Evolutionary conservation across 148 eudicot genomes (phyloP).

Genomic region (Silene latifolia): DNA sequence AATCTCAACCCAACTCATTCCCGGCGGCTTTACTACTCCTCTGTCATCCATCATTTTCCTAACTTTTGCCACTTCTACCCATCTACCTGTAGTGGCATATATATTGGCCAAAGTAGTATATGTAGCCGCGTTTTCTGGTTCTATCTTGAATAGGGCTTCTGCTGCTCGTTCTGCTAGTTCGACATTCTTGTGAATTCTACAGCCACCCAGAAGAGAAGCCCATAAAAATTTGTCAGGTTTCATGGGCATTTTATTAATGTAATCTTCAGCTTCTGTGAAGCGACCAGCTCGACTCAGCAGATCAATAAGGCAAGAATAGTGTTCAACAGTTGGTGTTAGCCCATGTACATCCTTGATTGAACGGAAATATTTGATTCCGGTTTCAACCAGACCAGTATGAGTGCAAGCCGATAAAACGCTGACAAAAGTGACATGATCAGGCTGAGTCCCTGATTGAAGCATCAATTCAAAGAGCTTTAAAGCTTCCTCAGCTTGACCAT

Average conservation of each 20-base stretch:
- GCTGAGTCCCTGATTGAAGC: constrained; percentile 33
- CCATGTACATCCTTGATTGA: constrained; percentile 38
- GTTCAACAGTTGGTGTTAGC: constrained; percentile 32
- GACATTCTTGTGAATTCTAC: constrained; percentile 45
- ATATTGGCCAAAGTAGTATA: constrained; percentile 43
- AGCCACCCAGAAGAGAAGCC: constrained; percentile 50
- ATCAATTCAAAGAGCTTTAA: constrained; percentile 32
- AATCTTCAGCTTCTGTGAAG: constrained; percentile 41
- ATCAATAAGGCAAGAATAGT: constrained; percentile 44
- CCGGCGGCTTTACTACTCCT: constrained; percentile 50
- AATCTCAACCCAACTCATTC: constrained; percentile 53
- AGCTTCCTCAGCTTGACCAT: constrained; percentile 36
- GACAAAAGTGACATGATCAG: constrained; percentile 45
- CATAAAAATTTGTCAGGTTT: constrained; percentile 42
- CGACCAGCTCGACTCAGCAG: constrained; percentile 43
- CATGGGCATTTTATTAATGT: constrained; percentile 45
- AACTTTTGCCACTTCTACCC: constrained; percentile 36
- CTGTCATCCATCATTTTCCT: constrained; percentile 43
- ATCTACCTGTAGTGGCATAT: constrained; percentile 37
- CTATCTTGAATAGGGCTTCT: constrained; percentile 34
- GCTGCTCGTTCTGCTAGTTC: constrained; percentile 45
- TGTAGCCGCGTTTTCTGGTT: constrained; percentile 45
- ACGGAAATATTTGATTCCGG: constrained; percentile 37
- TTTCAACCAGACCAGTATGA: constrained; percentile 44
- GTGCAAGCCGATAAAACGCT: constrained; percentile 47